phyloP scores from a whole-genome alignment of 495 filamentous ascomycete species.

The Physcia stellaris region DNA sequence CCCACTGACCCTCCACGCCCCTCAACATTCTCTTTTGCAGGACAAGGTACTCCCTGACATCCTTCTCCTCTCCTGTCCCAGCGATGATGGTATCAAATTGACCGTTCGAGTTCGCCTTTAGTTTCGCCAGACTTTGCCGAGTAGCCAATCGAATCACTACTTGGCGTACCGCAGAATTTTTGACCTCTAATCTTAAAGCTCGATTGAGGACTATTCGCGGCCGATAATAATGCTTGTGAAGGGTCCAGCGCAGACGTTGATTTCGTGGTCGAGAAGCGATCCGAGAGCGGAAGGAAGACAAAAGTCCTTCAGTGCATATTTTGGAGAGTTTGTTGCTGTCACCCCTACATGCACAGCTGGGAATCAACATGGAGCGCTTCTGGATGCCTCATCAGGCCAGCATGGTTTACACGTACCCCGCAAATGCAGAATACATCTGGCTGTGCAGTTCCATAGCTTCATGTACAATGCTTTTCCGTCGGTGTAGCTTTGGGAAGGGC shows the following conservation, averaged over 20 bases:
- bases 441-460: slow-evolving; percentile 45
- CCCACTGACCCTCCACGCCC: slow-evolving; percentile 51
- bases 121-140: slow-evolving; percentile 43
- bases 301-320: slow-evolving; percentile 48
- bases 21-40: slow-evolving; percentile 47
- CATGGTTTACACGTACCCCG: slow-evolving; percentile 43
- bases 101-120: slow-evolving; percentile 16
- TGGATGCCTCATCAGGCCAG: background rate
- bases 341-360: slow-evolving; percentile 30
- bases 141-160: slow-evolving; percentile 58
- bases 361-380: background rate
- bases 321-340: slow-evolving; percentile 41
- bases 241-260: slow-evolving; percentile 46
- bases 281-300: slow-evolving; percentile 35
- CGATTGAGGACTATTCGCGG: slow-evolving; percentile 50
- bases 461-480: slow-evolving; percentile 27
- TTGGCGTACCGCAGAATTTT: slow-evolving; percentile 46
- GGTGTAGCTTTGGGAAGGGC: slow-evolving; percentile 30
- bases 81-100: slow-evolving; percentile 18
- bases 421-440: slow-evolving; percentile 60
- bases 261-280: slow-evolving; percentile 40
- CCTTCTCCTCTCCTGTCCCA: slow-evolving; percentile 42
- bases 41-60: slow-evolving; percentile 66
- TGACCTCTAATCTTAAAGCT: slow-evolving; percentile 33
- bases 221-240: slow-evolving; percentile 45